Evolutionary conservation across 257 asterid genomes (phyloP).

Genomic region (Penstemon newberryi): DNA sequence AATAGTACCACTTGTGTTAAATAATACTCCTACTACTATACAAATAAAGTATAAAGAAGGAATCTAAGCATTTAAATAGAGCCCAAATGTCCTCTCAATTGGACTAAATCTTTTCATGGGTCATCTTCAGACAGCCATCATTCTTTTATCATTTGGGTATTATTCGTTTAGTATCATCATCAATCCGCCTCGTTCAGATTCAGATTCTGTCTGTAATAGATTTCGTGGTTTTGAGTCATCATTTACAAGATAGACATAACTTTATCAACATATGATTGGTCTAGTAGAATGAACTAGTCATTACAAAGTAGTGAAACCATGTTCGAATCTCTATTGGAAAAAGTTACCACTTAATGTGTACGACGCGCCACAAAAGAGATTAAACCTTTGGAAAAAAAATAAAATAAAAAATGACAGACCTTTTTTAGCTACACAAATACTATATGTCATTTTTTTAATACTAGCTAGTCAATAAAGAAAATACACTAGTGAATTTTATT

Average conservation of each 20-base stretch:
- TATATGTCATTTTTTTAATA: no score
- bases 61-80: neutral
- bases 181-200: neutral
- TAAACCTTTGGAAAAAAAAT: no score
- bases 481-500: no score
- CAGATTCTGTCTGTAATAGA: neutral
- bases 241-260: neutral
- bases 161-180: conserved; percentile 1
- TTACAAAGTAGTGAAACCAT: neutral
- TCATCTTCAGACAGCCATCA: conserved; percentile 9
- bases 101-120: neutral
- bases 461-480: no score
- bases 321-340: neutral
- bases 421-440: no score
- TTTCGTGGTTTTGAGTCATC: neutral
- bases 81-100: neutral
- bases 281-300: neutral
- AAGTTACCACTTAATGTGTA: no score
- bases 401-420: no score
- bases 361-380: no score
- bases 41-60: neutral
- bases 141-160: neutral
- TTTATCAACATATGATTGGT: neutral
- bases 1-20: no score
- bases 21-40: no score